Percentiles rank a stretch among this genome's conserved stretches.
phyloP scores from a whole-genome alignment of 768 basidiomycete species.

The Cyclocybe aegerita region DNA sequence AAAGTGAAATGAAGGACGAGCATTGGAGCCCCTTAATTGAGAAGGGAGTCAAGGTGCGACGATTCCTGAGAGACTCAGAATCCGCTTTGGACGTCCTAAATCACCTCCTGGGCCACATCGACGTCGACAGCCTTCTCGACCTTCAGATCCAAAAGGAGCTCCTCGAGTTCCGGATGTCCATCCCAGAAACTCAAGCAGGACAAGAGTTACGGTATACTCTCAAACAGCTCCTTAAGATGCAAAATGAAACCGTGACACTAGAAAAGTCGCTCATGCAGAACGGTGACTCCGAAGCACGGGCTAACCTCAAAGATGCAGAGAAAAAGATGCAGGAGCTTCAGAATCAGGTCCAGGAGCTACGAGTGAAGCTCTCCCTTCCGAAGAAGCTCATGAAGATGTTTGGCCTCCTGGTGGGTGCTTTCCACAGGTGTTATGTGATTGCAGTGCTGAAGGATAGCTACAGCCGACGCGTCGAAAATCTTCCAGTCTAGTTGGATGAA shows the following conservation, averaged over 20 bases:
- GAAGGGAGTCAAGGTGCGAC: slow-evolving; percentile 34
- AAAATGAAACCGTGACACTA: background rate
- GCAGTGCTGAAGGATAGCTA: too few species aligned
- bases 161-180: slow-evolving; percentile 1
- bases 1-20: slow-evolving; percentile 29
- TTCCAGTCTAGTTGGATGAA: too few species aligned
- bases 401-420: too few species aligned
- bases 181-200: slow-evolving; percentile 8
- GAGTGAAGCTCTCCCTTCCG: too few species aligned
- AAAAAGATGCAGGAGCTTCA: background rate
- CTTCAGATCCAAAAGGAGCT: slow-evolving; percentile 17
- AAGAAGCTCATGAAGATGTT: too few species aligned
- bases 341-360: background rate
- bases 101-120: slow-evolving; percentile 16
- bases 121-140: background rate
- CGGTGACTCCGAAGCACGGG: background rate
- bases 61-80: slow-evolving; percentile 26
- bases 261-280: background rate
- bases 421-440: too few species aligned
- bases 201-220: slow-evolving; percentile 2
- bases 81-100: slow-evolving; percentile 32
- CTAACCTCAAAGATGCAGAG: background rate
- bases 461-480: too few species aligned
- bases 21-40: slow-evolving; percentile 42
- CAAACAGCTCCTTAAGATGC: slow-evolving; percentile 1